Percentiles rank a stretch among this genome's conserved stretches.
Conservation (phyloP, 345 rosid species). For the Trapa bicornis region DNA sequence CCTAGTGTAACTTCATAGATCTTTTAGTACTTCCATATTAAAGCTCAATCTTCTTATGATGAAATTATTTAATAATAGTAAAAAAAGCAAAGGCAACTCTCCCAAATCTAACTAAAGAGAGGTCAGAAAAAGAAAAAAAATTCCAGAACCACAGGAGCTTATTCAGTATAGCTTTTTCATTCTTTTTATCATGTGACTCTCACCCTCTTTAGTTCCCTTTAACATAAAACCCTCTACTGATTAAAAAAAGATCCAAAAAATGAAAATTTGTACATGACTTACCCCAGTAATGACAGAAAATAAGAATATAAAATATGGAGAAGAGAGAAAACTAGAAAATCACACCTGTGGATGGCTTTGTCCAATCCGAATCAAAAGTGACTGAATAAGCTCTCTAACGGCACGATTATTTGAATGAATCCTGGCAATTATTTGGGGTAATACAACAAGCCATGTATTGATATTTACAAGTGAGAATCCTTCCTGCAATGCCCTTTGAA, state of each 20-base stretch:
- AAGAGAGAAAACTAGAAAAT: not conserved
- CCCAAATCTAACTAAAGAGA: not conserved
- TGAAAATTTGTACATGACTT: not conserved
- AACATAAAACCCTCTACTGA: not conserved
- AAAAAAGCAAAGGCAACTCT: not conserved
- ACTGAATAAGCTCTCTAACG: conserved; percentile 86
- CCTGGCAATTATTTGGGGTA: conserved; percentile 98
- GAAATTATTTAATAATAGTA: not conserved
- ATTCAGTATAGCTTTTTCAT: not conserved
- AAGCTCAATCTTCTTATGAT: not conserved
- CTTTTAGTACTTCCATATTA: not conserved
- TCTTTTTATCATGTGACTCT: not conserved
- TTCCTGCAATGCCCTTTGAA: conserved; percentile 70
- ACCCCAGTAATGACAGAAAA: not conserved
- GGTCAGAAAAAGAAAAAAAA: not conserved
- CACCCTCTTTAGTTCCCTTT: not conserved
- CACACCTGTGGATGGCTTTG: conserved; percentile 94
- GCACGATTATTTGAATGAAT: conserved; percentile 94
- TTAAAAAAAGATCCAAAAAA: not conserved
- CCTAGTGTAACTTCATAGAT: not conserved
- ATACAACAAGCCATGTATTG: conserved; percentile 92
- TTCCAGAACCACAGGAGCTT: not conserved
- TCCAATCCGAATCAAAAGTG: conserved; percentile 91
- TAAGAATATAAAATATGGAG: not conserved
- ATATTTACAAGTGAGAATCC: conserved; percentile 88